These are phyloP conservation scores for Colletotrichum phormii DNA, from an alignment of 2,329 filamentous ascomycete genomes.

Conservation along the genomic window DNA sequence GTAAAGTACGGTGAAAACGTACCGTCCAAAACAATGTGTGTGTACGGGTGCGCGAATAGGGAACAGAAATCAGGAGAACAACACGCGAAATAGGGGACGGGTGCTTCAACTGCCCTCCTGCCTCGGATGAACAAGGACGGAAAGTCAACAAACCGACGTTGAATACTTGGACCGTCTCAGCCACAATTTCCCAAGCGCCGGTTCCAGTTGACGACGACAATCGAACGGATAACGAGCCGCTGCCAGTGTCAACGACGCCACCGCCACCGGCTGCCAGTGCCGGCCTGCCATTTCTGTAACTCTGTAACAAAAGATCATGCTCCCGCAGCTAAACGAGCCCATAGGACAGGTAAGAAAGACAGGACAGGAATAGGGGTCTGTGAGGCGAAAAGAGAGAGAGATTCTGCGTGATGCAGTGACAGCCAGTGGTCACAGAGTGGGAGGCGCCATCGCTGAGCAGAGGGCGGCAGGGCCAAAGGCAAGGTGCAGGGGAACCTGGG, in stretches of 20 bases:
- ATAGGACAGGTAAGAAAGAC: not conserved
- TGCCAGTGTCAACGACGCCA: not conserved
- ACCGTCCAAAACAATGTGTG: not conserved
- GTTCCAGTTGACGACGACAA: not conserved
- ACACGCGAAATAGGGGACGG: not conserved
- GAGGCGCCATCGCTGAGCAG: not conserved
- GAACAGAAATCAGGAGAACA: not conserved
- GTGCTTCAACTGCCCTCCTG: not conserved
- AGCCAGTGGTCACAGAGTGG: not conserved
- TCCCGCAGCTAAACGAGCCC: no score
- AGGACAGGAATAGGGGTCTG: not conserved
- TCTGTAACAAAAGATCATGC: no score
- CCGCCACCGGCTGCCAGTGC: not conserved
- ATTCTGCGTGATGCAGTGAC: not conserved
- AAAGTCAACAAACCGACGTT: not conserved
- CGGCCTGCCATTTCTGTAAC: no score
- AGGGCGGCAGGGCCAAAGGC: not conserved
- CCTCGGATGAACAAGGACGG: not conserved
- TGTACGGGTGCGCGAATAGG: not conserved
- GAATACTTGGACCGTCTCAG: not conserved
- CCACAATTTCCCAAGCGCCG: not conserved
- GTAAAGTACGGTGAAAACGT: not conserved
- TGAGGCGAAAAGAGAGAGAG: not conserved
- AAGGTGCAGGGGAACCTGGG: constrained; percentile 10
- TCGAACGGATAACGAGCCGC: not conserved